Evolutionary conservation across 2,329 filamentous ascomycete species (phyloP).

Genomic region (Talaromyces marneffei): DNA sequence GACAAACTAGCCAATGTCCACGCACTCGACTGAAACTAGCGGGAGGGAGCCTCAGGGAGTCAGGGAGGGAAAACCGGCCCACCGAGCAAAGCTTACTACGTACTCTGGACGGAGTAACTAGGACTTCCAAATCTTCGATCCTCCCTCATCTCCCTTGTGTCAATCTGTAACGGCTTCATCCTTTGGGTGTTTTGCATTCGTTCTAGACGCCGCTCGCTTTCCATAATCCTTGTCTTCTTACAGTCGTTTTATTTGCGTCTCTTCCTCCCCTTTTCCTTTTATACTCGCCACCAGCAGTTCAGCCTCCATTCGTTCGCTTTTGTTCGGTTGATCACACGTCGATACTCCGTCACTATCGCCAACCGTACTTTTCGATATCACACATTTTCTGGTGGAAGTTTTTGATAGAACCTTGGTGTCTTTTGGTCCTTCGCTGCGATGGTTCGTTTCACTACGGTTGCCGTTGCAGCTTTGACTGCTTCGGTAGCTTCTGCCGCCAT

Average conservation of each 20-base stretch:
- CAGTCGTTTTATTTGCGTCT: neutral
- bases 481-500: slow-evolving; percentile 25
- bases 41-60: no score
- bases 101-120: no score
- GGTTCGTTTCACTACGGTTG: slow-evolving; percentile 32
- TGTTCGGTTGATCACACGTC: neutral
- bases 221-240: neutral
- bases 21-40: neutral
- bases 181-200: neutral
- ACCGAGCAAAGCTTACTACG: no score
- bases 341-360: neutral
- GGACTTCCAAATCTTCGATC: neutral
- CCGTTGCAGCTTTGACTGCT: slow-evolving; percentile 32
- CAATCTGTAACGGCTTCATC: slow-evolving; percentile 1
- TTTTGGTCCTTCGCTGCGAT: slow-evolving; percentile 21
- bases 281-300: neutral
- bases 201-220: slow-evolving; percentile 12
- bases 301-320: neutral
- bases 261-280: neutral
- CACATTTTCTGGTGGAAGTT: neutral
- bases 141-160: neutral
- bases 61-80: no score
- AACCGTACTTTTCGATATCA: neutral
- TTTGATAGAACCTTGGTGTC: neutral
- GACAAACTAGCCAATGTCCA: neutral